A percentile compares a stretch with the other conserved stretches of the same genome.
phyloP scores from a whole-genome alignment of 208 protist genomes.

The Dictyostelium gargantuum region DNA sequence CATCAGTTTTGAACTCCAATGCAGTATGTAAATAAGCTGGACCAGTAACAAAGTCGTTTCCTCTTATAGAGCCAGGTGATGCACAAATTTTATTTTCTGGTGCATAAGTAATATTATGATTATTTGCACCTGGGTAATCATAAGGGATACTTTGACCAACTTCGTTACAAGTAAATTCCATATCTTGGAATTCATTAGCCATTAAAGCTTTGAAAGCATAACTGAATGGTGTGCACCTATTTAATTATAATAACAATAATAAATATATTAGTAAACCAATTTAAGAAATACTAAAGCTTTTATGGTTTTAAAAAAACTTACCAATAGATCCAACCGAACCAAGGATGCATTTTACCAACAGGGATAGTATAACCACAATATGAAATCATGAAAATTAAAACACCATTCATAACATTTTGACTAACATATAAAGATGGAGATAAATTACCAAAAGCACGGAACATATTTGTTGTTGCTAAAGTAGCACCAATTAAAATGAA shows the following conservation, averaged over 20 bases:
- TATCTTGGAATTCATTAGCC: slow-evolving; percentile 14
- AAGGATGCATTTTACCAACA: not conserved
- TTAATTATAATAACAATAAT: no score
- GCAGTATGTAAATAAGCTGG: not conserved
- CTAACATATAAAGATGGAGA: slow-evolving; percentile 22
- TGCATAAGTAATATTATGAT: not conserved
- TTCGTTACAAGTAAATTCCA: not conserved
- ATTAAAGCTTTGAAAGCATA: slow-evolving; percentile 46
- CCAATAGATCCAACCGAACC: slow-evolving; percentile 12
- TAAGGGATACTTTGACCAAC: not conserved
- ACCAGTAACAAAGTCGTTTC: not conserved
- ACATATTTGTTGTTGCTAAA: not conserved
- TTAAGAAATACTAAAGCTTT: no score
- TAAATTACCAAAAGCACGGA: slow-evolving; percentile 10
- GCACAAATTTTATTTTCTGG: not conserved
- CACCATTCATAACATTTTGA: not conserved
- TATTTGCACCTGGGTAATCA: not conserved
- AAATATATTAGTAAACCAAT: no score
- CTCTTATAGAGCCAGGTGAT: not conserved
- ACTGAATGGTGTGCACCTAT: no score
- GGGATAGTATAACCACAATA: slow-evolving; percentile 34
- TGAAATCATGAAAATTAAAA: slow-evolving; percentile 7
- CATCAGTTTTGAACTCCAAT: not conserved
- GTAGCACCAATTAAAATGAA: slow-evolving; percentile 26
- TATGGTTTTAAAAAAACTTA: no score